Percentiles rank a stretch among this genome's conserved stretches.
Conservation (phyloP, 768 basidiomycete genomes). For the Lactarius indigo region DNA sequence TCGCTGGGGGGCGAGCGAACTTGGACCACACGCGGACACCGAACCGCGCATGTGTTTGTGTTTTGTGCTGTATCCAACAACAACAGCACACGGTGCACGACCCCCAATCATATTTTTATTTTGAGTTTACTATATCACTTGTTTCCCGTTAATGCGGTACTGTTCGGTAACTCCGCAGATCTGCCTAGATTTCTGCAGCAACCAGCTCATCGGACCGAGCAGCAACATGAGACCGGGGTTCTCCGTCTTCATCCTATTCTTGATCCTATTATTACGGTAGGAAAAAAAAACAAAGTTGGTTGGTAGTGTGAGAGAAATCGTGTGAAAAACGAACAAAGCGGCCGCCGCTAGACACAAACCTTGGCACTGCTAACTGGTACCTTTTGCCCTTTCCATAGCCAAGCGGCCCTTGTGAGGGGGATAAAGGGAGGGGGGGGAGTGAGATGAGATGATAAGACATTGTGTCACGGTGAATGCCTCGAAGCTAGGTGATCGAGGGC, state of each 20-base stretch:
- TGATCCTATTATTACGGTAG: not conserved
- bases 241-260: too few relatives aligned
- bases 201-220: not conserved
- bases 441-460: not conserved
- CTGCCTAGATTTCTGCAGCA: not conserved
- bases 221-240: too few relatives aligned
- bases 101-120: not conserved
- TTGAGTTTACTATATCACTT: not conserved
- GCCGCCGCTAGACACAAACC: not conserved
- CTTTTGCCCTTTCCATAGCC: not conserved
- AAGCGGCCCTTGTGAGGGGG: not conserved
- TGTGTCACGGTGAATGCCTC: not conserved
- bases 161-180: not conserved
- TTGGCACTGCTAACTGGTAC: not conserved
- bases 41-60: not conserved
- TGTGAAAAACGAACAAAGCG: not conserved
- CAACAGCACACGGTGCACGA: too few relatives aligned
- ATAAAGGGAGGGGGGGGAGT: not conserved
- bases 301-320: not conserved
- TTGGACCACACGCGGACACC: not conserved
- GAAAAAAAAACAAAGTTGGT: not conserved
- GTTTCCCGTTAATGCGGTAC: not conserved
- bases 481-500: not conserved
- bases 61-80: too few relatives aligned
- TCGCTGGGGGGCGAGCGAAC: not conserved